phyloP scores from a whole-genome alignment of 176 grass and related monocot species.

The Carex littledalei region DNA sequence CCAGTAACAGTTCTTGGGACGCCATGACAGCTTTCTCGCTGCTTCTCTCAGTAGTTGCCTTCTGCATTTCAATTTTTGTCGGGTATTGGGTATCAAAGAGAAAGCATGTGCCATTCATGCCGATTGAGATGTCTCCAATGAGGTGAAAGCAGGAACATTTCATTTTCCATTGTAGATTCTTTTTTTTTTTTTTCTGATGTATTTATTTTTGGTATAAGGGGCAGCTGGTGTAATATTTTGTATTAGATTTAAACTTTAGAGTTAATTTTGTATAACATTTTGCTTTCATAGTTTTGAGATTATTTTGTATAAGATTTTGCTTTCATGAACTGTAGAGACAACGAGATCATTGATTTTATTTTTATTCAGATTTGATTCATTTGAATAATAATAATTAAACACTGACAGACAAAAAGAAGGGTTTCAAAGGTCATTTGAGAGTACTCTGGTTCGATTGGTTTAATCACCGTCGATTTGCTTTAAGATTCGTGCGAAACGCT shows the following conservation, averaged over 20 bases:
- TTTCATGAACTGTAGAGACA: not conserved
- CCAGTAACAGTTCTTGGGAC: constrained; percentile 72
- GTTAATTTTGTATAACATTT: no score
- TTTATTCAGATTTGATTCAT: constrained; percentile 3
- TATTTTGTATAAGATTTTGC: constrained; percentile 4
- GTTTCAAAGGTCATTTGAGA: not conserved
- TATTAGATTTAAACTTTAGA: no score
- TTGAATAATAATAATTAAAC: not conserved
- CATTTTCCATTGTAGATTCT: not conserved
- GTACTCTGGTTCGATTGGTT: no score
- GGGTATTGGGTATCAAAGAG: constrained; percentile 77
- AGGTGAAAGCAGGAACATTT: not conserved
- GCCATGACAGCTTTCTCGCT: constrained; percentile 65
- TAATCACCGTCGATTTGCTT: no score
- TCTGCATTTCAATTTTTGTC: constrained; percentile 64
- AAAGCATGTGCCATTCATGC: constrained; percentile 57
- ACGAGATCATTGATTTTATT: not conserved
- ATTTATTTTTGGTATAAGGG: constrained; percentile 2
- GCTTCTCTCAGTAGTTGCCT: constrained; percentile 75
- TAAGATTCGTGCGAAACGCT: no score
- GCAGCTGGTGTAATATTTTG: no score
- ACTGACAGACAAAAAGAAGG: not conserved
- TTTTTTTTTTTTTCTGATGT: not conserved
- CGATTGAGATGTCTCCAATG: constrained; percentile 36
- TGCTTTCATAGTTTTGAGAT: not conserved